Evolutionary conservation across 192 early-diverging fungal genomes (phyloP).

Genomic region (Coemansia sp.): DNA sequence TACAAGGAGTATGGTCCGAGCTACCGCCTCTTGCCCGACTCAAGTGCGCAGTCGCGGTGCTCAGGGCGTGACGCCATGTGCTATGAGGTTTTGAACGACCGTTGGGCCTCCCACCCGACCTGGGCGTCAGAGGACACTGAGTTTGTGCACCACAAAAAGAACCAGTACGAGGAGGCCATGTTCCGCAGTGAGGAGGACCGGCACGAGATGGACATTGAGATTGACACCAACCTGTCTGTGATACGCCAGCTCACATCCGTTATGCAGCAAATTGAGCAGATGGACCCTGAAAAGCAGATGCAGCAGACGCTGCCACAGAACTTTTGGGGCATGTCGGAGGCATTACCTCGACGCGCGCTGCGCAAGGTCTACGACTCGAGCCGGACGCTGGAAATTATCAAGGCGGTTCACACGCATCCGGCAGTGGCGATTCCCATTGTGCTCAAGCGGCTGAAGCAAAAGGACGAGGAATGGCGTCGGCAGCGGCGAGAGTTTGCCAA

Average conservation of each 20-base stretch:
- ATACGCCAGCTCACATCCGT: conserved; percentile 91
- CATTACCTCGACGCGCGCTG: conserved; percentile 88
- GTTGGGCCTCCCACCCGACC: conserved; percentile 90
- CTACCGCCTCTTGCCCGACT: conserved; percentile 51
- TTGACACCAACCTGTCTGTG: conserved; percentile 86
- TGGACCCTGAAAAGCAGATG: conserved; percentile 73
- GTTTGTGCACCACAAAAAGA: conserved; percentile 89
- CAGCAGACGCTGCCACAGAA: conserved; percentile 70
- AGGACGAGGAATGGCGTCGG: conserved; percentile 91
- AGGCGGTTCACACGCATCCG: conserved; percentile 87
- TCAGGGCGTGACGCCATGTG: conserved; percentile 90
- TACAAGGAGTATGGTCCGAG: conserved; percentile 47
- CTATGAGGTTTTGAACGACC: conserved; percentile 94
- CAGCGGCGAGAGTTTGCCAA: conserved; percentile 89
- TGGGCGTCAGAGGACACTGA: conserved; percentile 87
- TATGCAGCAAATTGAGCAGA: conserved; percentile 73
- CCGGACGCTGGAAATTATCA: conserved; percentile 83
- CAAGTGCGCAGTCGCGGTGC: conserved; percentile 57
- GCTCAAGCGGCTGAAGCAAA: conserved; percentile 91
- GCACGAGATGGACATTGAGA: conserved; percentile 96
- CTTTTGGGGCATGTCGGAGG: conserved; percentile 78
- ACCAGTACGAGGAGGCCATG: conserved; percentile 87
- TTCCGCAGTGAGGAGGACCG: conserved; percentile 95
- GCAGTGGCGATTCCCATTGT: conserved; percentile 89
- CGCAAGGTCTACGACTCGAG: conserved; percentile 92